phyloP scores from a whole-genome alignment of 2,329 filamentous ascomycete species.

The Claviceps sp. region DNA sequence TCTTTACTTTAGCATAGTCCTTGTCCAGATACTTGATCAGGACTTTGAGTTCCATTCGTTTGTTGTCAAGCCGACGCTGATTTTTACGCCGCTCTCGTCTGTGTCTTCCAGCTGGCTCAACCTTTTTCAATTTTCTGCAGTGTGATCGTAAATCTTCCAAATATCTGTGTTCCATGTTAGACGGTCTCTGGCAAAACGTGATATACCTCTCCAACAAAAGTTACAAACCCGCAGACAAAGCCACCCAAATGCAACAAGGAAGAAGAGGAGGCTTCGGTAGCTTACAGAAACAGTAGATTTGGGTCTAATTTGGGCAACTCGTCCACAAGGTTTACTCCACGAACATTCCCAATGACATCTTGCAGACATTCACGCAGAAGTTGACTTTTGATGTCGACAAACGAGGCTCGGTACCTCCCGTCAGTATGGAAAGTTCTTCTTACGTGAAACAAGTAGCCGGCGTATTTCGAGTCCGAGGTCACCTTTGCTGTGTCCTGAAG shows the following conservation, averaged over 20 bases:
- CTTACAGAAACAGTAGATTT: conserved; percentile 54
- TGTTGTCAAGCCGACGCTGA: conserved; percentile 41
- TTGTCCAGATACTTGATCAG: conserved; percentile 66
- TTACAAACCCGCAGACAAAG: too few relatives aligned
- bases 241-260: neutral
- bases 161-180: conserved; percentile 31
- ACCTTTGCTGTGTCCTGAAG: conserved; percentile 40
- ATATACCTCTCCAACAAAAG: neutral
- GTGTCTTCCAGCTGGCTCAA: conserved; percentile 31
- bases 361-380: conserved; percentile 51
- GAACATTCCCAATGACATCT: conserved; percentile 23
- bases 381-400: conserved; percentile 79
- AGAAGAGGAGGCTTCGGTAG: neutral
- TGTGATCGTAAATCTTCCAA: conserved; percentile 59
- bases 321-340: conserved; percentile 61
- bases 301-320: conserved; percentile 63
- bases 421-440: conserved; percentile 74
- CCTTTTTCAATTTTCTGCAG: conserved; percentile 50
- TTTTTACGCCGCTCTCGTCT: conserved; percentile 49
- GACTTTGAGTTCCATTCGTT: conserved; percentile 55
- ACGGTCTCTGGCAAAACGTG: neutral
- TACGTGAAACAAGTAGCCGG: conserved; percentile 73
- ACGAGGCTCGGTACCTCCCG: conserved; percentile 59
- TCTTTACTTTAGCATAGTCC: conserved; percentile 68
- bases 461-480: conserved; percentile 42